Evolutionary conservation across 108 stramenopile genomes (phyloP).

Genomic region (Craspedostauros australis): DNA sequence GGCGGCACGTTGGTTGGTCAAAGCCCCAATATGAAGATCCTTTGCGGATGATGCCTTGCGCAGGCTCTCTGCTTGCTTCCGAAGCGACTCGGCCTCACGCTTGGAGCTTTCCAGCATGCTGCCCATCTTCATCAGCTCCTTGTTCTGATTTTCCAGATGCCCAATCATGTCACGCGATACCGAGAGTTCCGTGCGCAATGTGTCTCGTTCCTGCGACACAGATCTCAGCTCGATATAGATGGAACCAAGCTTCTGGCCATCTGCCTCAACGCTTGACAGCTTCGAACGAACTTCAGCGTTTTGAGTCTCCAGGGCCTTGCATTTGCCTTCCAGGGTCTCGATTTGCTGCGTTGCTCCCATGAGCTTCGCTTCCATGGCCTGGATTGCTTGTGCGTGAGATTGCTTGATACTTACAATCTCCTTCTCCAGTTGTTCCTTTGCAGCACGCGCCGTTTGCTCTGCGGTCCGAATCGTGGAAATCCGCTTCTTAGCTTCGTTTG

Average conservation of each 20-base stretch:
- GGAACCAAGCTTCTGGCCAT: background rate
- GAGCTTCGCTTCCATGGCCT: background rate
- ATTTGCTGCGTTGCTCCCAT: background rate
- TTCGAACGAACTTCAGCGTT: background rate
- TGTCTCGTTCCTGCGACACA: background rate
- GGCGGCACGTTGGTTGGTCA: no score
- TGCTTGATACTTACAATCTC: conserved; percentile 1
- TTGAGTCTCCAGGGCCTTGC: background rate
- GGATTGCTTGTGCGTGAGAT: background rate
- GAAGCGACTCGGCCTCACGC: no score
- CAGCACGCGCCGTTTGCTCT: background rate
- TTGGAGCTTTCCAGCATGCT: no score
- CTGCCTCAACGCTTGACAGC: background rate
- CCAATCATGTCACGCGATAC: no score
- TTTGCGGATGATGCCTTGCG: no score
- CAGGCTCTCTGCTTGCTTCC: no score
- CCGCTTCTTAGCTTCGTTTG: conserved; percentile 8
- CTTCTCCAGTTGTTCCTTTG: background rate
- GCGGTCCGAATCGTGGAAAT: background rate
- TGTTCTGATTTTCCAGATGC: no score
- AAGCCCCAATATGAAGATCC: no score
- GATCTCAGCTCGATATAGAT: background rate
- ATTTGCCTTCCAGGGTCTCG: background rate
- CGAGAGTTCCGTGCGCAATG: background rate
- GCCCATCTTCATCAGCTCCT: no score